Conservation (phyloP, 2,329 filamentous ascomycete genomes). For the Monosporascus ibericus region DNA sequence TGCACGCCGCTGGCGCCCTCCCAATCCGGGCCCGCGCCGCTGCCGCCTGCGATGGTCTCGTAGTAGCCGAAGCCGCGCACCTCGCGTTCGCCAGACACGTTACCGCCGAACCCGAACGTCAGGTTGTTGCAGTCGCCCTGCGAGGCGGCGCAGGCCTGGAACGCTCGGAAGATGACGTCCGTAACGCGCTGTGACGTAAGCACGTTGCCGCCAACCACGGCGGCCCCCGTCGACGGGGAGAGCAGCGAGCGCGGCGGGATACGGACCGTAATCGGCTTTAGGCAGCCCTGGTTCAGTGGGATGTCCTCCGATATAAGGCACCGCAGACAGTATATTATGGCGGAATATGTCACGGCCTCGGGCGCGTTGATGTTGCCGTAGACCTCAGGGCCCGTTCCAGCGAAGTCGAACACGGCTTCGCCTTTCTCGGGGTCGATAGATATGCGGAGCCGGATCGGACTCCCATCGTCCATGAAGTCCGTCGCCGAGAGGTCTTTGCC, state of each 20-base stretch:
- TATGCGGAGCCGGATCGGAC: constrained; percentile 63
- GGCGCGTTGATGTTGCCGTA: constrained; percentile 72
- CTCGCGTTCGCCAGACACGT: constrained; percentile 45
- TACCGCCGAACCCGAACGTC: constrained; percentile 70
- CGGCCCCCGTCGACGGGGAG: constrained; percentile 63
- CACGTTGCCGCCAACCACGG: constrained; percentile 73
- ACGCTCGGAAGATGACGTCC: constrained; percentile 70
- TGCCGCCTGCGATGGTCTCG: constrained; percentile 71
- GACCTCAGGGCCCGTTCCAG: constrained; percentile 67
- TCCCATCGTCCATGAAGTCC: constrained; percentile 76
- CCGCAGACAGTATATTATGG: constrained; percentile 73
- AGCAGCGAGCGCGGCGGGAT: constrained; percentile 66
- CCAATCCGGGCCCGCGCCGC: constrained; percentile 63
- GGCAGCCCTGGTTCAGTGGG: constrained; percentile 70
- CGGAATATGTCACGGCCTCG: constrained; percentile 69
- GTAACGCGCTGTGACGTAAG: constrained; percentile 69
- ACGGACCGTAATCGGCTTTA: constrained; percentile 63
- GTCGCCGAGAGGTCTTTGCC: constrained; percentile 61
- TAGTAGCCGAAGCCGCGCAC: constrained; percentile 72
- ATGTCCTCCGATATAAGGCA: constrained; percentile 71
- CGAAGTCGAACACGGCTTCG: constrained; percentile 70
- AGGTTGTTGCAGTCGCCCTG: constrained; percentile 75
- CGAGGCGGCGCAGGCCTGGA: constrained; percentile 65
- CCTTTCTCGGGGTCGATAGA: constrained; percentile 66
- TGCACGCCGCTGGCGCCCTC: constrained; percentile 65